Conservation (phyloP, 176 grass and related monocot species). For the Paspalum vaginatum region DNA sequence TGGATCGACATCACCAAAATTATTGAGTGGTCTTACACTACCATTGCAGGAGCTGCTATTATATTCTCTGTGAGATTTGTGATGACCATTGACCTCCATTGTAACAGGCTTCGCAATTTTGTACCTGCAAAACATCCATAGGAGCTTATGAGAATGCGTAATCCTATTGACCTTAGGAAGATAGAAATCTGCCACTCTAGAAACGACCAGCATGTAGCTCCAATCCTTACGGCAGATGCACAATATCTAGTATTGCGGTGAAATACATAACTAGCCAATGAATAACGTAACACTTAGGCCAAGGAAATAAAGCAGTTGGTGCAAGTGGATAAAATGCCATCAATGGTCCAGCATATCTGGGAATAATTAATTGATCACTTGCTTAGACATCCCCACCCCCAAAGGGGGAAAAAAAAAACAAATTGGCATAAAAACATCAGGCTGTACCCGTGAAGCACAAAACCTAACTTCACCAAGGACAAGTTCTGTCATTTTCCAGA, state of each 20-base stretch:
- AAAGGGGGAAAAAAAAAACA: neutral
- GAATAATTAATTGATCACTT: conserved; percentile 23
- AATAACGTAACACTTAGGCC: conserved; percentile 16
- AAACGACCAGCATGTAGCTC: neutral
- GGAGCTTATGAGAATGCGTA: conserved; percentile 31
- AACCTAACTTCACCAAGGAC: neutral
- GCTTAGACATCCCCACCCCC: neutral
- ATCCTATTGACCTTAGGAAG: conserved; percentile 2
- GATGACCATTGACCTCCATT: conserved; percentile 63
- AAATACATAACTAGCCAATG: conserved; percentile 24
- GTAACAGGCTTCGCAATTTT: conserved; percentile 28
- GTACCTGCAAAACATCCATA: conserved; percentile 36
- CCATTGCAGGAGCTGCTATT: conserved; percentile 49
- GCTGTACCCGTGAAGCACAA: conserved; percentile 2
- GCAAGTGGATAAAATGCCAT: conserved; percentile 19
- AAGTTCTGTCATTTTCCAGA: conserved; percentile 25
- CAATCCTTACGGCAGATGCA: conserved; percentile 11
- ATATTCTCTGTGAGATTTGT: conserved; percentile 52
- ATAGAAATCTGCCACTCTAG: neutral
- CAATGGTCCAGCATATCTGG: conserved; percentile 36
- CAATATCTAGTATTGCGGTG: neutral
- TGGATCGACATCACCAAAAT: conserved; percentile 84
- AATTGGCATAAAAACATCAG: neutral
- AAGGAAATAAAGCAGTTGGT: conserved; percentile 10
- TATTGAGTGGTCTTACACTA: conserved; percentile 42